These are phyloP conservation scores for Phialophora expanda DNA, from an alignment of 2,329 filamentous ascomycete genomes.

Conservation along the genomic window DNA sequence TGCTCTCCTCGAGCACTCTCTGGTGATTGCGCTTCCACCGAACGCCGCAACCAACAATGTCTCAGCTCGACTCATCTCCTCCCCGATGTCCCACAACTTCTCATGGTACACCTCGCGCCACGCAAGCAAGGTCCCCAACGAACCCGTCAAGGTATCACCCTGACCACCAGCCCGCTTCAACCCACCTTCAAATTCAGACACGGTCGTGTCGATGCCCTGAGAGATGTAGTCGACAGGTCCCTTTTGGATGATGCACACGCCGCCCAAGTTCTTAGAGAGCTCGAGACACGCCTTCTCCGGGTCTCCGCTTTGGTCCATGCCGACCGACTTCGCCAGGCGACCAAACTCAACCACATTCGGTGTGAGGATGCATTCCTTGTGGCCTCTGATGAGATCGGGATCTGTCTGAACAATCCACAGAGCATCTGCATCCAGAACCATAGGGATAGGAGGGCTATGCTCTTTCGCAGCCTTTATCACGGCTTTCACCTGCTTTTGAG, in stretches of 20 bases:
- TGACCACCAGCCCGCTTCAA: conserved; percentile 91
- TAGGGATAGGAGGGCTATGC: conserved; percentile 65
- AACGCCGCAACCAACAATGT: conserved; percentile 78
- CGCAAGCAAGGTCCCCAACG: conserved; percentile 82
- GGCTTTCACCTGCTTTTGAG: conserved; percentile 81
- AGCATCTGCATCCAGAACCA: conserved; percentile 92
- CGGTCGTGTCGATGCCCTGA: conserved; percentile 75
- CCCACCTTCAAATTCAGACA: conserved; percentile 79
- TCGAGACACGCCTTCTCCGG: conserved; percentile 64
- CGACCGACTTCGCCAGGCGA: conserved; percentile 75
- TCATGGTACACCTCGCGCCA: conserved; percentile 90
- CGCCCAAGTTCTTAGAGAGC: conserved; percentile 77
- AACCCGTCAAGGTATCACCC: conserved; percentile 91
- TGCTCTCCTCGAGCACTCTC: conserved; percentile 86
- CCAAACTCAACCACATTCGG: conserved; percentile 95
- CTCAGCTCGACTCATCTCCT: conserved; percentile 64
- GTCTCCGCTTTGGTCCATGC: conserved; percentile 58
- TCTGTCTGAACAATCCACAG: conserved; percentile 75
- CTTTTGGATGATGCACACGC: conserved; percentile 92
- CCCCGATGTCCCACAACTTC: conserved; percentile 69
- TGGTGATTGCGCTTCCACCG: conserved; percentile 84
- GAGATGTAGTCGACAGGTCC: conserved; percentile 81
- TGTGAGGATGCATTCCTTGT: conserved; percentile 82
- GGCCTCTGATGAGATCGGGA: conserved; percentile 79
- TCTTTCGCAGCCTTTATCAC: conserved; percentile 80